These are phyloP conservation scores for Xerocomus brunneocitrinus DNA, from an alignment of 768 basidiomycete species.

Conservation along the genomic window DNA sequence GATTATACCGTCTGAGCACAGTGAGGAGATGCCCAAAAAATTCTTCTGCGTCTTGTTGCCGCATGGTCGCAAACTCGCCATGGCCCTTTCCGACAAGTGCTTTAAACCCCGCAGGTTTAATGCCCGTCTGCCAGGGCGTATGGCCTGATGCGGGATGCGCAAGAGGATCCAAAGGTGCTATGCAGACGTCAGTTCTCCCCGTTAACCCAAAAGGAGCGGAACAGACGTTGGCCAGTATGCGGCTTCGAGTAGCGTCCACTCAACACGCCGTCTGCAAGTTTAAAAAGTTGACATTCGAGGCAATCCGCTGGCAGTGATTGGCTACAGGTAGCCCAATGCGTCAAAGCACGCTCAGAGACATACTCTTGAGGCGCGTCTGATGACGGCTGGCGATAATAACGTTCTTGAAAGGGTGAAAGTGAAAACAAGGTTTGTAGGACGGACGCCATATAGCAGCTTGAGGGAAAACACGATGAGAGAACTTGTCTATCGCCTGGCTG, in stretches of 20 bases:
- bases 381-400: slow-evolving; percentile 48
- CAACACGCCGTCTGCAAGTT: slow-evolving; percentile 87
- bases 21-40: slow-evolving; percentile 83
- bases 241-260: slow-evolving; percentile 86
- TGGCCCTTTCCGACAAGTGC: slow-evolving; percentile 88
- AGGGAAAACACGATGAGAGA: neutral
- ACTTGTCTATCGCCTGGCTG: neutral
- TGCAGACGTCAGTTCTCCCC: neutral
- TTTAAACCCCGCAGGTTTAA: slow-evolving; percentile 83
- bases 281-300: slow-evolving; percentile 93
- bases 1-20: slow-evolving; percentile 61
- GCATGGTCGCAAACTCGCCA: slow-evolving; percentile 92
- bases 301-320: slow-evolving; percentile 74
- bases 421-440: slow-evolving; percentile 85
- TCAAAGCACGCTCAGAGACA: slow-evolving; percentile 30
- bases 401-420: slow-evolving; percentile 66
- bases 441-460: slow-evolving; percentile 96
- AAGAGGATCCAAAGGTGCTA: slow-evolving; percentile 31
- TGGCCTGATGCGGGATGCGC: slow-evolving; percentile 28
- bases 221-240: slow-evolving; percentile 32
- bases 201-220: slow-evolving; percentile 8
- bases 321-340: slow-evolving; percentile 60
- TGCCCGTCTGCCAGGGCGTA: slow-evolving; percentile 59
- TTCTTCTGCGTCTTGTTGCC: slow-evolving; percentile 95
- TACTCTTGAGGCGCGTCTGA: slow-evolving; percentile 7